Evolutionary conservation across 306 rosid species (phyloP).

Genomic region (Acacia melanoxylon): DNA sequence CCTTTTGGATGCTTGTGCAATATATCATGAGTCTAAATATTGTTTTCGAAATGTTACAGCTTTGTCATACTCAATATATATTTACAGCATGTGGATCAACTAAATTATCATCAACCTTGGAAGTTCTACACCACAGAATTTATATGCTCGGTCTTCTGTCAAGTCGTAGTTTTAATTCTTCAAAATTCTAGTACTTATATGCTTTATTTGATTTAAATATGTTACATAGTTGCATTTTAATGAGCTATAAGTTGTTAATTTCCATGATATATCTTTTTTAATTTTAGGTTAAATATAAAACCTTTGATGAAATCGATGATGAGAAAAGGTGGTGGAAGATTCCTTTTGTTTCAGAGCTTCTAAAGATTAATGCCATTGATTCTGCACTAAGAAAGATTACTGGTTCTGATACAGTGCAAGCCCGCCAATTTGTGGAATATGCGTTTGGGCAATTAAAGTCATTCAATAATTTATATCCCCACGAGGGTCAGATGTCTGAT

Average conservation of each 20-base stretch:
- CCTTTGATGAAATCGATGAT: constrained; percentile 76
- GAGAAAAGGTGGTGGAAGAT: constrained; percentile 80
- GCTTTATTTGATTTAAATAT: constrained; percentile 26
- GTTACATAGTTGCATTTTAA: constrained; percentile 7
- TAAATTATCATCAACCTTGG: constrained; percentile 3
- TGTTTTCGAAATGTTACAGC: no score
- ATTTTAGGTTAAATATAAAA: constrained; percentile 79
- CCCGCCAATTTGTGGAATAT: constrained; percentile 85
- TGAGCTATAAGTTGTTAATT: constrained; percentile 26
- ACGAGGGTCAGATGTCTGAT: constrained; percentile 41
- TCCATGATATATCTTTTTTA: constrained; percentile 29
- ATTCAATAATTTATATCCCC: constrained; percentile 58
- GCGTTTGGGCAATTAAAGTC: constrained; percentile 91
- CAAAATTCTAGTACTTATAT: background rate
- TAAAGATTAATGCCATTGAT: constrained; percentile 67
- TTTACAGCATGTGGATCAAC: background rate
- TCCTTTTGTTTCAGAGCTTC: constrained; percentile 78
- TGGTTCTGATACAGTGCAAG: constrained; percentile 87
- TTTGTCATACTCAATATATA: background rate
- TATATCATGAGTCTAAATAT: no score
- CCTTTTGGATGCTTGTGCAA: no score
- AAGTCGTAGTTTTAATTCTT: constrained; percentile 12
- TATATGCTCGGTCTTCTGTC: no score
- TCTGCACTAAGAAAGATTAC: constrained; percentile 62
- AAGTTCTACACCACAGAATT: background rate